Evolutionary conservation across 2,329 filamentous ascomycete species (phyloP), one percentile per base, ranked within the genome.

Genomic region (Paracamarosporium sp.): DNA sequence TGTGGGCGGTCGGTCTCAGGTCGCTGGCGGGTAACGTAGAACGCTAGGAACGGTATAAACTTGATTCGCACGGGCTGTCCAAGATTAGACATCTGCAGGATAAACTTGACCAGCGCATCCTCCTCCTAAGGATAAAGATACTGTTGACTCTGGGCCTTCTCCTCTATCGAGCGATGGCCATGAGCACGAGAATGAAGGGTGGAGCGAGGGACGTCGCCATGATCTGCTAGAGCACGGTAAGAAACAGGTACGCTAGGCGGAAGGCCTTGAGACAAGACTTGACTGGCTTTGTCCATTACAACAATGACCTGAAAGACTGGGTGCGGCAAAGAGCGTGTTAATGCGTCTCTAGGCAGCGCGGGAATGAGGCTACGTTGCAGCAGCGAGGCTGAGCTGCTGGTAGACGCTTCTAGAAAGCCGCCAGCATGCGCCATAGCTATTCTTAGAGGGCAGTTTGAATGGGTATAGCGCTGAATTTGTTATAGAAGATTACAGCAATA

Each of bases 111-210:
- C 36, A 73, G 47, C 31, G 65, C 68, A 59, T 70, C 65, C 63
- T 73, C 69, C 63, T 74, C 68, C 27, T 28, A 43, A n/a, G 56
- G 63, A 41, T 60, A 65, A 24, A 71, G 69, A 55, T 73, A 74
- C 60, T 68, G 65, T 62, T 70, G 56, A 62, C 61, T 47, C 56
- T 71, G 22, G 24, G 4, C 24, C n/a, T 44, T 44, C 2, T 22
- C 41, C 41, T 44, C 17, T 27, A 24, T 22, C 17, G 9, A 72
- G 64, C 33, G n/a, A n/a, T n/a, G n/a, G n/a, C n/a, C n/a, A n/a
- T 57, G 61, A 25, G 8, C 43, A 44, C 55, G 47, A 54, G 50
- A 45, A 25, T 48, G 53, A 24, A 76, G 64, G 9, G 35, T 38
- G 31, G 62, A 62, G 53, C 54, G 52, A 59, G 69, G 57, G 27